Base-by-base conservation (phyloP, 2,329 filamentous ascomycete genomes). In the Colletotrichum magnum region DNA sequence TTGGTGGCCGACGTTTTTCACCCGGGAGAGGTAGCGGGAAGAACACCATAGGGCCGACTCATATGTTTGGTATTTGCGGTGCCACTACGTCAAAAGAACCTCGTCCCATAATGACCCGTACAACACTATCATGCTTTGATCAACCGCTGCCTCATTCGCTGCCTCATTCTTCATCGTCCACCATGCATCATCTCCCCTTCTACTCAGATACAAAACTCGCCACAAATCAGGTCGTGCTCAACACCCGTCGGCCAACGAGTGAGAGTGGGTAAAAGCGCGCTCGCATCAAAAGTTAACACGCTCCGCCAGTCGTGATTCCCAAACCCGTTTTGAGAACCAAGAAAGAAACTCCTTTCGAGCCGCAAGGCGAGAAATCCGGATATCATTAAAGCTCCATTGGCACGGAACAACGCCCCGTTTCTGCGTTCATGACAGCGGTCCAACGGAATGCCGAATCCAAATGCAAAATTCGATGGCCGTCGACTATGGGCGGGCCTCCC, bases 361-460 rank as follows among this genome's bases (percentile, higher is more conserved):
- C 53, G 64, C 58, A n/a, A 53, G 63, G 68, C 68, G 68, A 68
- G 58, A 58, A 70, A 51, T 56, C 18, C 61, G 60, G 68, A 72
- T 65, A 72, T 72, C 71, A 71, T 72, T 66, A 69, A 72, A 66
- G 18, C 53, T 58, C 60, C 61, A 64, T 63, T 51, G 48, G 57
- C 12, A 28, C 43, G 47, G 45, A 64, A 36, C 24, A 47, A 64
- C 64, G 26, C 56, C 63, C 62, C 51, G 41, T 58, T 50, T 39
- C 47, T 62, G 54, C 56, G 24, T 43, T 59, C 58, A 62, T 50
- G 52, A 26, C 54, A 53, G 53, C 53, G 47, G 18, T 39, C 53
- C 48, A 59, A 64, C 16, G 26, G 28, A 54, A 50, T 54, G 57
- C 36, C n/a, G 36, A 62, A 56, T 71, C 58, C 58, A 71, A 64